These are phyloP conservation scores for Claviceps capensis DNA, from an alignment of 2,329 filamentous ascomycete species.

Conservation along the genomic window DNA sequence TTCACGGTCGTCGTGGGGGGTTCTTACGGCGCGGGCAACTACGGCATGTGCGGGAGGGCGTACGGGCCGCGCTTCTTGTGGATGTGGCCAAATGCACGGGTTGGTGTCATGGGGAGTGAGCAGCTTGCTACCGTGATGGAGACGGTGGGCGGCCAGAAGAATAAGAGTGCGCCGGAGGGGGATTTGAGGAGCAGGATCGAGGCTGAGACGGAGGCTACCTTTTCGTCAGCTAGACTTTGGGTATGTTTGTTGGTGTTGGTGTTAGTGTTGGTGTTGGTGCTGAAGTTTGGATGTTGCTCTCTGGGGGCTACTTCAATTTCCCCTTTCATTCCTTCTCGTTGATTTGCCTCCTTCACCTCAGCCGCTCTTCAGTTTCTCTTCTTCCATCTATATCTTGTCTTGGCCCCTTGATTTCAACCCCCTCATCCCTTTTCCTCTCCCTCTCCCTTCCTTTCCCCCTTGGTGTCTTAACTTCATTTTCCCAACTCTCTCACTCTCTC, in stretches of 20 bases:
- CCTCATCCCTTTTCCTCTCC: too few relatives aligned
- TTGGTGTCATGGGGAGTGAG: constrained; percentile 91
- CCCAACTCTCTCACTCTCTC: too few relatives aligned
- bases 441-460: too few relatives aligned
- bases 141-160: constrained; percentile 41
- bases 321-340: too few relatives aligned
- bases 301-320: too few relatives aligned
- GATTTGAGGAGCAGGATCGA: constrained; percentile 76
- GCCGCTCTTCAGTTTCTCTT: too few relatives aligned
- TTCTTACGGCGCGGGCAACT: constrained; percentile 89
- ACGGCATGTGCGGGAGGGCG: constrained; percentile 93
- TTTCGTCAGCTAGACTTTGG: constrained; percentile 82
- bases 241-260: constrained; percentile 27
- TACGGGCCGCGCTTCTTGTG: constrained; percentile 86
- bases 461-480: neutral
- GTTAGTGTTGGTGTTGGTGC: too few relatives aligned
- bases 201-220: constrained; percentile 75
- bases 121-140: constrained; percentile 90
- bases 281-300: too few relatives aligned
- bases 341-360: too few relatives aligned
- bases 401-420: too few relatives aligned
- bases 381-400: too few relatives aligned
- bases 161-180: constrained; percentile 43
- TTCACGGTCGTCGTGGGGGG: constrained; percentile 94
- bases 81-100: constrained; percentile 96